phyloP scores from a whole-genome alignment of 495 filamentous ascomycete species.

The Trichoderma erinaceum region DNA sequence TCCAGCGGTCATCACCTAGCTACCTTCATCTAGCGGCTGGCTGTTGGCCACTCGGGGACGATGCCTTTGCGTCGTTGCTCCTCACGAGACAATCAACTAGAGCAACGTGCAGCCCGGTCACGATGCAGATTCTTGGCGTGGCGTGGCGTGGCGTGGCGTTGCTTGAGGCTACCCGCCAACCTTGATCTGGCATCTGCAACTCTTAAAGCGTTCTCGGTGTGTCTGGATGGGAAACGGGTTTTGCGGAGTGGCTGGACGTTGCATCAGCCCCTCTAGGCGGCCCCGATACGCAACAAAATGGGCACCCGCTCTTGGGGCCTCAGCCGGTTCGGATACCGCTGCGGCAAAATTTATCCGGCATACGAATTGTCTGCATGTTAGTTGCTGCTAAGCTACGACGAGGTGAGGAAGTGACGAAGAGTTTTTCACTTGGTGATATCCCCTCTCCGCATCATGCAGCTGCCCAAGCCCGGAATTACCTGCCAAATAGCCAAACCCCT shows the following conservation, averaged over 20 bases:
- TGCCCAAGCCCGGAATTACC: neutral
- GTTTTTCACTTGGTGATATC: neutral
- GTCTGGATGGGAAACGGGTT: neutral
- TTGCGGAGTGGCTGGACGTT: neutral
- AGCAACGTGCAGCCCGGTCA: neutral
- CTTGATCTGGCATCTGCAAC: neutral
- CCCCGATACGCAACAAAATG: neutral
- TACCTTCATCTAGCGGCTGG: neutral
- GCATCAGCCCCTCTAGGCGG: neutral
- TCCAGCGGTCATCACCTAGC: neutral
- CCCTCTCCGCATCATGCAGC: neutral
- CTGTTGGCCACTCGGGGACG: neutral
- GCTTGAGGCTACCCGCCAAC: neutral
- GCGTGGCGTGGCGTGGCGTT: no score
- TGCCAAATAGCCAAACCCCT: neutral
- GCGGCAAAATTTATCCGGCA: neutral
- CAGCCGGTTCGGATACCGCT: neutral
- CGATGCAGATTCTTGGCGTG: neutral
- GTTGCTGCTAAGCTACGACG: neutral
- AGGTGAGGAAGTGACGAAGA: neutral
- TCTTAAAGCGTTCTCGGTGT: neutral
- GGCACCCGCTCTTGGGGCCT: neutral
- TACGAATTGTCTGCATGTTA: neutral
- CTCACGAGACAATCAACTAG: neutral
- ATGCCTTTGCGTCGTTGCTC: neutral